phyloP scores from a whole-genome alignment of 805 yeast species.

The Starmerella sp. region DNA sequence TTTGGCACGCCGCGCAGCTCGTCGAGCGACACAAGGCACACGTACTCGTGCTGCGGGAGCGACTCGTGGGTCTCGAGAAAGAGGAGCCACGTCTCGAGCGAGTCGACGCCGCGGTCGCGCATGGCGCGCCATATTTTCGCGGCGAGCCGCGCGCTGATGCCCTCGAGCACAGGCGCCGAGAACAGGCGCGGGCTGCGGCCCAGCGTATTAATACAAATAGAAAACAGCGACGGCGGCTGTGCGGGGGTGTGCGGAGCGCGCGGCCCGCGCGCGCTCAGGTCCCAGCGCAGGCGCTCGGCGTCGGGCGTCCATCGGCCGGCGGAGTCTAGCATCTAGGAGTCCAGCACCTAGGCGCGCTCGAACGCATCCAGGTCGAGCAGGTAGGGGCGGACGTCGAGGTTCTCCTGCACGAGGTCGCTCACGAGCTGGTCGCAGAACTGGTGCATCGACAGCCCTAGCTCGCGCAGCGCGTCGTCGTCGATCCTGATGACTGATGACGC shows the following conservation, averaged over 20 bases:
- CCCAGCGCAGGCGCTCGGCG: constrained; percentile 12
- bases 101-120: constrained; percentile 1
- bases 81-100: constrained; percentile 13
- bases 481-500: constrained; percentile 4
- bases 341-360: neutral
- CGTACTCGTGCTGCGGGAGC: neutral
- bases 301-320: constrained; percentile 9
- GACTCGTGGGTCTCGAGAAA: neutral
- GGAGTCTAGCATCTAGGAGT: neutral
- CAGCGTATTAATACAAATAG: neutral
- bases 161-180: neutral
- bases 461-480: constrained; percentile 1
- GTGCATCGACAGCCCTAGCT: neutral
- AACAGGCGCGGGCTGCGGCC: constrained; percentile 4
- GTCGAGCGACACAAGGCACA: neutral
- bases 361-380: neutral
- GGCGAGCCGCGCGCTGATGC: neutral
- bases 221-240: constrained; percentile 1
- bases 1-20: neutral
- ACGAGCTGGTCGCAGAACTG: constrained; percentile 10
- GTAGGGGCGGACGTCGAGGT: constrained; percentile 6
- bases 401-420: constrained; percentile 8
- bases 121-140: constrained; percentile 8
- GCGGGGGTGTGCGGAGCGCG: neutral
- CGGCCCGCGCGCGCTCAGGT: neutral